Conservation (phyloP, 2,329 filamentous ascomycete genomes). For the Myriosclerotinia scirpicola region DNA sequence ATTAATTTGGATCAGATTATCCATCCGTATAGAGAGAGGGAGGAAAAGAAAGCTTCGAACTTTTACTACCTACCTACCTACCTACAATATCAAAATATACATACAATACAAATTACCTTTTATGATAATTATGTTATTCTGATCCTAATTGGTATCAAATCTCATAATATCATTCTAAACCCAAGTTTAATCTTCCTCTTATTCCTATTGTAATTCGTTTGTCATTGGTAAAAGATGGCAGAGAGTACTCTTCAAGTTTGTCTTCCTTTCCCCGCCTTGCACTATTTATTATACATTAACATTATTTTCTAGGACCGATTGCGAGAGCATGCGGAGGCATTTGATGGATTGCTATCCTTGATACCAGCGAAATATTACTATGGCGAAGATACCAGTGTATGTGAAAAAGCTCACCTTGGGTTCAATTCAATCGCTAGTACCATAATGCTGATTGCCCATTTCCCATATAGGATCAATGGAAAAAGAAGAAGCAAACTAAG, state of each 20-base stretch:
- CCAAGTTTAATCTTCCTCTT: neutral
- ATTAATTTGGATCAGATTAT: conserved; percentile 19
- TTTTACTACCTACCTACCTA: too few species aligned
- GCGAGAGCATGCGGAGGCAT: conserved; percentile 45
- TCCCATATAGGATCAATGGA: conserved; percentile 77
- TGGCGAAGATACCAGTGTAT: conserved; percentile 66
- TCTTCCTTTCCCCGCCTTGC: conserved; percentile 32
- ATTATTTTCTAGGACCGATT: conserved; percentile 49
- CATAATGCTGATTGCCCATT: conserved; percentile 26
- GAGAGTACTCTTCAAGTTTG: conserved; percentile 40
- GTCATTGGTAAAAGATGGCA: conserved; percentile 34
- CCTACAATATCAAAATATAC: neutral
- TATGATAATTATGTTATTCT: conserved; percentile 9
- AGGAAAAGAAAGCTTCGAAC: conserved; percentile 17
- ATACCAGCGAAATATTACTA: conserved; percentile 74
- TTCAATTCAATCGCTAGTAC: conserved; percentile 10
- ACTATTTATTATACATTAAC: conserved; percentile 22
- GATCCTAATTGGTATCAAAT: neutral
- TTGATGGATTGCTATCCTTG: conserved; percentile 61
- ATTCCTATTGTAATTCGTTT: conserved; percentile 10
- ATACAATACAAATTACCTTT: neutral
- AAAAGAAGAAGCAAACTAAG: conserved; percentile 92
- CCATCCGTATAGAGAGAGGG: neutral
- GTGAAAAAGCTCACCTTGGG: conserved; percentile 38
- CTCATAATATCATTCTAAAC: neutral